A percentile compares a stretch with the other conserved stretches of the same genome.
Evolutionary conservation across 345 rosid species (phyloP).

Genomic region (Limnanthes douglasii): DNA sequence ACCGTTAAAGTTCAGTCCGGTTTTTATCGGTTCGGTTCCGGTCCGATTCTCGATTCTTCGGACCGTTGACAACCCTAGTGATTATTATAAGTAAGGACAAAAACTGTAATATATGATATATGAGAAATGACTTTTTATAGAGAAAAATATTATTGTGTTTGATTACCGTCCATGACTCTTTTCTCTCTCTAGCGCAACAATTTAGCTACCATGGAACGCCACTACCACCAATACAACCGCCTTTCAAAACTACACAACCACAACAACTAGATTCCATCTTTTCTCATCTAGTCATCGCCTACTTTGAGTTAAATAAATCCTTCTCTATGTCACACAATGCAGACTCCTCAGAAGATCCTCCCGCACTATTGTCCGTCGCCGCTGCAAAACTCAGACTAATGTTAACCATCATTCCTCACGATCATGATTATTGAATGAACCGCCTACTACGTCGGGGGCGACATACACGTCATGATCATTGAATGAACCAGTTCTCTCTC

Average conservation of each 20-base stretch:
- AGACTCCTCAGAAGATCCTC: conserved; percentile 52
- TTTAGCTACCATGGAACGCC: conserved; percentile 14
- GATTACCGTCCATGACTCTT: too few species aligned
- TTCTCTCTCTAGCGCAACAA: conserved; percentile 3
- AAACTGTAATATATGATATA: too few species aligned
- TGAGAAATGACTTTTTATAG: too few species aligned
- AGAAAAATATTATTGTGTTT: too few species aligned
- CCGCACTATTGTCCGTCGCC: conserved; percentile 12
- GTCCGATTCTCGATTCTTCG: too few species aligned
- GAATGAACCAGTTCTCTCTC: conserved; percentile 57
- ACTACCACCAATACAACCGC: conserved; percentile 2
- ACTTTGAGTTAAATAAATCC: conserved; percentile 48
- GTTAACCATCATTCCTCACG: conserved; percentile 85
- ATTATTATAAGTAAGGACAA: too few species aligned
- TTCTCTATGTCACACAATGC: conserved; percentile 78
- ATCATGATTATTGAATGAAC: conserved; percentile 77
- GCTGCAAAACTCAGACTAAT: conserved; percentile 71
- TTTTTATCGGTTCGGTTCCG: too few species aligned
- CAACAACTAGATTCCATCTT: conserved; percentile 4
- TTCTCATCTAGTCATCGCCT: conserved; percentile 8
- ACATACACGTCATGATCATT: conserved; percentile 74
- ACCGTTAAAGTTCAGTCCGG: too few species aligned
- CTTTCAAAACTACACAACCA: conserved; percentile 9
- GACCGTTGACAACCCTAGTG: too few species aligned
- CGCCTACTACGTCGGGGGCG: conserved; percentile 83